phyloP scores from a whole-genome alignment of 2,329 filamentous ascomycete genomes.

The Sarocladium strictum region DNA sequence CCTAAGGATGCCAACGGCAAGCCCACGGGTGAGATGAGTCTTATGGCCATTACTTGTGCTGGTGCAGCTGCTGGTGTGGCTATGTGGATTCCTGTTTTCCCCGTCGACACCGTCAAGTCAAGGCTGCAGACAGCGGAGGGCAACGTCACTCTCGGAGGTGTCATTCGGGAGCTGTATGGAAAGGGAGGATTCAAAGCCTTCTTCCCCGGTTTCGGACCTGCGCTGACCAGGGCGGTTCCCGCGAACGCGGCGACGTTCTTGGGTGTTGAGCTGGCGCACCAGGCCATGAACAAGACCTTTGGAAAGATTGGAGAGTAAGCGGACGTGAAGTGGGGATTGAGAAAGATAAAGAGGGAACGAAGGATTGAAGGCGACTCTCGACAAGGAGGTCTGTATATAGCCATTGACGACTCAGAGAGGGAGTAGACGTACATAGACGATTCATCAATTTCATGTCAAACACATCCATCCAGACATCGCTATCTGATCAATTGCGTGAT shows the following conservation, averaged over 20 bases:
- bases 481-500: no score
- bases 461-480: not conserved
- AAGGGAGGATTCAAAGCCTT: slow-evolving; percentile 84
- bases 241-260: slow-evolving; percentile 95
- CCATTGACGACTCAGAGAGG: not conserved
- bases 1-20: slow-evolving; percentile 74
- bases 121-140: slow-evolving; percentile 87
- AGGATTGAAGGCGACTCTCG: not conserved
- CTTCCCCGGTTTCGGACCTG: slow-evolving; percentile 94
- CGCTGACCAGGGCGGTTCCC: slow-evolving; percentile 85
- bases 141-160: slow-evolving; percentile 71
- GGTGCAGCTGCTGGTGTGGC: slow-evolving; percentile 89
- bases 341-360: not conserved
- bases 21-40: slow-evolving; percentile 68
- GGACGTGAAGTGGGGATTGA: not conserved
- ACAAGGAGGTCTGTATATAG: not conserved
- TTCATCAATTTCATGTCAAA: not conserved
- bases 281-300: slow-evolving; percentile 74
- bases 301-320: slow-evolving; percentile 23
- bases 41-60: slow-evolving; percentile 77
- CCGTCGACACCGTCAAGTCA: slow-evolving; percentile 93
- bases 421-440: not conserved
- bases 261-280: slow-evolving; percentile 77
- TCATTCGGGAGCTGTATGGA: slow-evolving; percentile 76
- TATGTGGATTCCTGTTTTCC: slow-evolving; percentile 99